Conservation (phyloP, 2,329 filamentous ascomycete genomes). For the Alternaria postmessia region DNA sequence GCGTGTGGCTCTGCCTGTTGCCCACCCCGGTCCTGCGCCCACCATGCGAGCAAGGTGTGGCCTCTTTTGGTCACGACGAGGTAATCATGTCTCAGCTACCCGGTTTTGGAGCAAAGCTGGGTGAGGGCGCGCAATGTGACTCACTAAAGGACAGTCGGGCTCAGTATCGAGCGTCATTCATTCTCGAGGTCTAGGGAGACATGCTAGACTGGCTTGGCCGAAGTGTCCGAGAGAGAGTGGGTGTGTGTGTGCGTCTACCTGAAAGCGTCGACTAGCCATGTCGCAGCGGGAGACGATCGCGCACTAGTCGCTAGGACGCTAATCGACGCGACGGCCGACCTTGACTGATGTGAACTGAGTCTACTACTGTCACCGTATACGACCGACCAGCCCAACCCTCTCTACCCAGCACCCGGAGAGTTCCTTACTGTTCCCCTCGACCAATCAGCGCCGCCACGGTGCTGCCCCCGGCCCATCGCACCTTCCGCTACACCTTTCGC, state of each 20-base stretch:
- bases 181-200: conserved; percentile 1
- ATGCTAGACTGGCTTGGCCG: conserved; percentile 5
- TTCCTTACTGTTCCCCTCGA: conserved; percentile 12
- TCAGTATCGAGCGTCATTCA: conserved; percentile 10
- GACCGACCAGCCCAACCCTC: conserved; percentile 1
- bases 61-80: conserved; percentile 40
- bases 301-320: conserved; percentile 19
- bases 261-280: conserved; percentile 6
- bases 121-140: conserved; percentile 39
- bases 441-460: conserved; percentile 43
- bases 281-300: conserved; percentile 30
- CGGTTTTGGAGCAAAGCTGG: conserved; percentile 10
- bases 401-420: not conserved
- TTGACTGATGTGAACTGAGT: not conserved
- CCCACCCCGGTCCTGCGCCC: conserved; percentile 29
- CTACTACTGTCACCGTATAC: not conserved
- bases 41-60: conserved; percentile 35
- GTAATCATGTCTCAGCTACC: conserved; percentile 28
- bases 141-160: conserved; percentile 27
- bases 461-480: conserved; percentile 17
- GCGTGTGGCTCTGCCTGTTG: conserved; percentile 19
- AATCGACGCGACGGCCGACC: not conserved
- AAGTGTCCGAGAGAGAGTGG: not conserved
- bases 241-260: conserved; percentile 2
- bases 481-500: not conserved